phyloP scores from a whole-genome alignment of 2,329 filamentous ascomycete species.

The Arthroderma uncinatum region DNA sequence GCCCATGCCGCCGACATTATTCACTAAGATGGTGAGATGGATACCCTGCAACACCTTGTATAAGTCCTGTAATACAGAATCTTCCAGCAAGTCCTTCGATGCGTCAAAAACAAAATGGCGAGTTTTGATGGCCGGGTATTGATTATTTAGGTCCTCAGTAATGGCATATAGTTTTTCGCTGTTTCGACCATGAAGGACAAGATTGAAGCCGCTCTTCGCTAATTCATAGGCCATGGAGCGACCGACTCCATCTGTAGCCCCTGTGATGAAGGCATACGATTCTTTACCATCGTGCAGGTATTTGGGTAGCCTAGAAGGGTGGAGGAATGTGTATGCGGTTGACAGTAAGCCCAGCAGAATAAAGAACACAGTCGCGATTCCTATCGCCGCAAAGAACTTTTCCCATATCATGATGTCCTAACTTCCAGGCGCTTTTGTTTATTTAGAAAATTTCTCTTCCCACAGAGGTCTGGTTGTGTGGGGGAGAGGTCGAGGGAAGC shows the following conservation, averaged over 20 bases:
- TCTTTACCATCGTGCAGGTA: slow-evolving; percentile 15
- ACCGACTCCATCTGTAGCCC: slow-evolving; percentile 47
- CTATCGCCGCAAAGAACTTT: slow-evolving; percentile 7
- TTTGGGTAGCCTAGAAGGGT: slow-evolving; percentile 14
- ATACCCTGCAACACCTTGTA: slow-evolving; percentile 25
- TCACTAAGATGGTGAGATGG: slow-evolving; percentile 44
- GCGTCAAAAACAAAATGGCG: slow-evolving; percentile 39
- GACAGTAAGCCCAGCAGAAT: slow-evolving; percentile 6
- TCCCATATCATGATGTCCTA: neutral
- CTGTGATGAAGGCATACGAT: slow-evolving; percentile 43
- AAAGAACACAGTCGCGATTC: slow-evolving; percentile 8
- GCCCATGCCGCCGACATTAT: slow-evolving; percentile 43
- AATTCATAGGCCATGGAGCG: slow-evolving; percentile 42
- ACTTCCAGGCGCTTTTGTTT: neutral
- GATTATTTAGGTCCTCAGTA: slow-evolving; percentile 29
- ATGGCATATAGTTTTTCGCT: slow-evolving; percentile 37
- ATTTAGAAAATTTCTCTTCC: neutral
- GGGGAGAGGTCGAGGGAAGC: neutral
- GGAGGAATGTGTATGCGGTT: slow-evolving; percentile 14
- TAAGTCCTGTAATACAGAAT: slow-evolving; percentile 13
- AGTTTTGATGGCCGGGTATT: slow-evolving; percentile 33
- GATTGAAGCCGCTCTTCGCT: slow-evolving; percentile 43
- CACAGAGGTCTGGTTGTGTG: too few species aligned
- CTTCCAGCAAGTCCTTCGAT: slow-evolving; percentile 19
- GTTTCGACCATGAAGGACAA: slow-evolving; percentile 49